Evolutionary conservation across 768 basidiomycete species (phyloP).

Genomic region (Phaffia tasmanica): DNA sequence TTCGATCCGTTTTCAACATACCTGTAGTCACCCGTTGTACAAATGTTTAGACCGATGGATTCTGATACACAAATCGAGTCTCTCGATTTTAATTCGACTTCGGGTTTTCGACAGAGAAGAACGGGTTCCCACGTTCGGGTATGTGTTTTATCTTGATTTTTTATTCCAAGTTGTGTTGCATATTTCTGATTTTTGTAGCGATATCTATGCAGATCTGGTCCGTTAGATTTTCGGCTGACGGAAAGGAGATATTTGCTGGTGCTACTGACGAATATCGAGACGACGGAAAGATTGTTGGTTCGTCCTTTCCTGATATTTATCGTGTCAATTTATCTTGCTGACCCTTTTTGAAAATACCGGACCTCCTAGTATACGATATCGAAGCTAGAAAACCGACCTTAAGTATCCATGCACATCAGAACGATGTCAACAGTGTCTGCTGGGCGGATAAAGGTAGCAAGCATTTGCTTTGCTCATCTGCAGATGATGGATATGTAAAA

Average conservation of each 20-base stretch:
- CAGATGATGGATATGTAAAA: constrained; percentile 89
- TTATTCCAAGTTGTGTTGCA: constrained; percentile 54
- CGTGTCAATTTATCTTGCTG: neutral
- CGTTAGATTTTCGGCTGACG: constrained; percentile 91
- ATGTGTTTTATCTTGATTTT: constrained; percentile 35
- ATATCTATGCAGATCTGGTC: constrained; percentile 60
- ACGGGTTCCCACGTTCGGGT: constrained; percentile 12
- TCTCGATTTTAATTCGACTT: constrained; percentile 28
- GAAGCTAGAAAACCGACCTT: constrained; percentile 65
- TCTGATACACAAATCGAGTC: constrained; percentile 8
- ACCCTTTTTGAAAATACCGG: neutral
- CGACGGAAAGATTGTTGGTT: constrained; percentile 28
- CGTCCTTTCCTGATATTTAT: constrained; percentile 9
- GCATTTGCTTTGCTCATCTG: constrained; percentile 87
- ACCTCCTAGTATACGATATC: constrained; percentile 72
- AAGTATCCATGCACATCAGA: constrained; percentile 70
- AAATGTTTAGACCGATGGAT: constrained; percentile 34
- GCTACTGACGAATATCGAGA: constrained; percentile 42
- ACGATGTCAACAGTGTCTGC: constrained; percentile 86
- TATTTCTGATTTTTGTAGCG: constrained; percentile 52
- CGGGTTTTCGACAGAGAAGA: constrained; percentile 3
- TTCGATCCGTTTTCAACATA: constrained; percentile 36
- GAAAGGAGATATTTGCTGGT: constrained; percentile 87
- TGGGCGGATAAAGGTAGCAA: constrained; percentile 90
- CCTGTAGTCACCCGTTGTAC: constrained; percentile 32